Evolutionary conservation across 192 early-diverging fungal species (phyloP), one percentile per base, ranked within the genome.

Genomic region (Mycoemilia scoparia): DNA sequence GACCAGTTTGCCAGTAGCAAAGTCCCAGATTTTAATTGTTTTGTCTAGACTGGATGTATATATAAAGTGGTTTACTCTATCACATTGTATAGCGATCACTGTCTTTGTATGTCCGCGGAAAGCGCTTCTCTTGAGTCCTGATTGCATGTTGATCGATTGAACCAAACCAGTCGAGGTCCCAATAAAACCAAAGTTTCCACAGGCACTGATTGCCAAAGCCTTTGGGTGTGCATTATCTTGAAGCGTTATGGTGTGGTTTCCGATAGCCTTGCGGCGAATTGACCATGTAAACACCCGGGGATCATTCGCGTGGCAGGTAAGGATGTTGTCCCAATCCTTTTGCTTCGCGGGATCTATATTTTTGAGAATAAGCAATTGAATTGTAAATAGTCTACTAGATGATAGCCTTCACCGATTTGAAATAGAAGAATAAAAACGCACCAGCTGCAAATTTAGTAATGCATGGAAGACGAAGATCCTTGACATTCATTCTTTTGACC

Each of bases 81-180:
- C 87, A 17, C 68, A 67, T 39, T 66, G 74, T 11, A 98, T 49
- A 6, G 81, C 85, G 3, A 80, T 80, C 23, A 96, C 62, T 2
- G 78, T 51, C 41, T 87, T 92, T 10, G 56, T 61, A 45, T 98
- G 91, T 3, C 61, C 69, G 4, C 38, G 44, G 48, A 84, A 92
- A 21, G 73, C 60, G 33, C 71, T 74, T 21, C 83, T 73, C 21
- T 69, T 56, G 24, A 76, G 31, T 5, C 91, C 91, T 15, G 87
- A 92, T 42, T 98, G 95, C 76, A 98, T 74, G 64, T 91, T 96
- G 70, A 71, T 86, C 74, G 83, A 78, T 31, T 87, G 87, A 24
- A 96, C 67, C 7, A 43, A 38, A 31, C 95, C 95, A 20, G 52
- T 48, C 5, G 70, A 50, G 16, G 74, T 69, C 3, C 91, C 95